phyloP scores from a whole-genome alignment of 2,329 filamentous ascomycete species.

The Cordyceps tenuipes region DNA sequence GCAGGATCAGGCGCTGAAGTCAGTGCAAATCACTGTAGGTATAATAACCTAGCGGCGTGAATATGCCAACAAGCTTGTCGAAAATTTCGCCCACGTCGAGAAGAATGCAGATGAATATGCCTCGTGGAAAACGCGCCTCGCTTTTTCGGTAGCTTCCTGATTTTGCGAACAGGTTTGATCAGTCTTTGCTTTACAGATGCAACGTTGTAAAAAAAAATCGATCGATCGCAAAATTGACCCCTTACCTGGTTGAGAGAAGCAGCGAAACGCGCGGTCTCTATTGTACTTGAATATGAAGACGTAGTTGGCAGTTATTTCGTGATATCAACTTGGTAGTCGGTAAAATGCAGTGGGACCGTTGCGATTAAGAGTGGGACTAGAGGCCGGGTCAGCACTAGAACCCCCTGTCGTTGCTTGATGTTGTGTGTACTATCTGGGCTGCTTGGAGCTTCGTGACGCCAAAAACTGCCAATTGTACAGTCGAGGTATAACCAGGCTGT shows the following conservation, averaged over 20 bases:
- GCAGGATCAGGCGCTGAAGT: not conserved
- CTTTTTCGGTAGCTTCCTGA: not conserved
- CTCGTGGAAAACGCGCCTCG: not conserved
- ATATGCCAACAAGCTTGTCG: not conserved
- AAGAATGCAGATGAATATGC: not conserved
- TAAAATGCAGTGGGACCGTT: slow-evolving; percentile 2
- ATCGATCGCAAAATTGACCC: too few relatives aligned
- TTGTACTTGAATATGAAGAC: not conserved
- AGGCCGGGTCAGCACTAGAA: slow-evolving; percentile 10
- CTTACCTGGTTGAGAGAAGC: not conserved
- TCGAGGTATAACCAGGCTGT: not conserved
- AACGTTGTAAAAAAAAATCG: not conserved
- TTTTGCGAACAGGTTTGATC: not conserved
- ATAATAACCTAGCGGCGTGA: not conserved
- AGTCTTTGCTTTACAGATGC: not conserved
- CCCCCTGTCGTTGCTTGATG: slow-evolving; percentile 4
- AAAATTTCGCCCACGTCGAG: not conserved
- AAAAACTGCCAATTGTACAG: not conserved
- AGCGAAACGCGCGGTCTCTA: not conserved
- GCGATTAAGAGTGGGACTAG: not conserved
- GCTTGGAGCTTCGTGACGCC: not conserved
- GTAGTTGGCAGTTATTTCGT: not conserved
- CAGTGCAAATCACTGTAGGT: too few relatives aligned
- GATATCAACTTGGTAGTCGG: not conserved
- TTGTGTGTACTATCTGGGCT: slow-evolving; percentile 2